Evolutionary conservation across 73 alveolate genomes (phyloP).

Genomic region (Paramecium biaurelia): DNA sequence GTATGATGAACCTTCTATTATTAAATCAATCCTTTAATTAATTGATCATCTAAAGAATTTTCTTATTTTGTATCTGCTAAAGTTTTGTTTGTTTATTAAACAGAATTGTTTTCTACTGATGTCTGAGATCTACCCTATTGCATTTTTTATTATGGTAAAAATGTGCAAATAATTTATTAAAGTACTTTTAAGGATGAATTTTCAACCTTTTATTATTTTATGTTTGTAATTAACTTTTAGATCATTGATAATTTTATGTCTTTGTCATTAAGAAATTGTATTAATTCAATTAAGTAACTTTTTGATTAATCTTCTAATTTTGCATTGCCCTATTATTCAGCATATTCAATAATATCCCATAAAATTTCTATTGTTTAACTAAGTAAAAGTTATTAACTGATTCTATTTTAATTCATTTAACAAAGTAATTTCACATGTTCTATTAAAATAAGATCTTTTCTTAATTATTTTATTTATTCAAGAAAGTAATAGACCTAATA

Average conservation of each 20-base stretch:
- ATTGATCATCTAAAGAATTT: background rate
- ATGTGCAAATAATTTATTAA: background rate
- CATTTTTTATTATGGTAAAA: background rate
- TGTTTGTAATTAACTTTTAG: background rate
- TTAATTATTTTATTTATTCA: background rate
- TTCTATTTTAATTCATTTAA: background rate
- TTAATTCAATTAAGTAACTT: background rate
- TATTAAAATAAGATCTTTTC: background rate
- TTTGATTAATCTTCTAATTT: slow-evolving; percentile 34
- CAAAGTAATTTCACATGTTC: slow-evolving; percentile 18
- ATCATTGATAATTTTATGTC: background rate
- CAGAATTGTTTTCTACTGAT: background rate
- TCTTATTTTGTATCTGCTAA: background rate
- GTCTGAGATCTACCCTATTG: background rate
- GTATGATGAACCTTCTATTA: background rate
- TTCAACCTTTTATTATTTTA: background rate
- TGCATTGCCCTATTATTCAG: background rate
- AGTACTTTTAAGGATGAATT: slow-evolving; percentile 13
- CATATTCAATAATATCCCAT: slow-evolving; percentile 19
- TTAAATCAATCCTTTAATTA: background rate
- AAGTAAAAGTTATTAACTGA: background rate
- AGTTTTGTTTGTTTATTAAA: no score
- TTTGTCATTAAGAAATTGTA: background rate
- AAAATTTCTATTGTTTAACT: background rate
- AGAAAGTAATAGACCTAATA: background rate